Base-by-base conservation (phyloP, 208 protist species). In the Leishmania martiniquensis region DNA sequence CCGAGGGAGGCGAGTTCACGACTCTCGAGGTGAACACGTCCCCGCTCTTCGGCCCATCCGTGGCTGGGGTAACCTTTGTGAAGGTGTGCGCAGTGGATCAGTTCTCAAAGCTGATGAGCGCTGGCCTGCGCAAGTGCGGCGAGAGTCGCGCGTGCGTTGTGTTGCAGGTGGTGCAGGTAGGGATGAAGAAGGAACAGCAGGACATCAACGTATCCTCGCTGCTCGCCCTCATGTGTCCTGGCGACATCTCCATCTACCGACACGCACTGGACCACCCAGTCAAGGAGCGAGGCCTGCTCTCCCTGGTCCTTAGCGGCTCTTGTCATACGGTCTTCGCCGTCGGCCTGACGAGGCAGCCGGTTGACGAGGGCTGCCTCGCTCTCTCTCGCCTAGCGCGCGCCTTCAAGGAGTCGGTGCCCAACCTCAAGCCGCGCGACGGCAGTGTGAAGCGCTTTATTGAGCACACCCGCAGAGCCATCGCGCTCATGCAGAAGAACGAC, bases 161-260 rank as follows among this genome's bases (percentile, higher is more conserved):
- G n/a, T 39, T 91, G 62, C 82, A 85, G 73, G 76, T 91, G 45
- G 47, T 89, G 47, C 81, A 87, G 76, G 67, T 82, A 49, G 71
- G 70, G 25, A 49, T 59, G 12, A 80, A 82, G 77, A 44, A 75
- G 37, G 82, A 75, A 47, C 74, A 84, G 72, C 13, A 76, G 20
- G 85, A 89, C 63, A 76, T 82, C 76, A 70, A 83, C 34, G 78
- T 89, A 55, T 80, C 77, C 20, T 84, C 81, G 32, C 51, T 89
- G 51, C 62, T 86, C 22, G 75, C 67, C 32, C 32, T 83, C 66
- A 77, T 89, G 79, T 85, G 70, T 67, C 85, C 82, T 1, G 79
- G 82, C 42, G 82, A 81, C 60, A 76, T 79, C 60, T 66, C 55
- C 4, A 52, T 89, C 29, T 89, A 86, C 79, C 72, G 75, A 51